phyloP scores from a whole-genome alignment of 352 stramenopile species.

The Phytopythium mirpurense region DNA sequence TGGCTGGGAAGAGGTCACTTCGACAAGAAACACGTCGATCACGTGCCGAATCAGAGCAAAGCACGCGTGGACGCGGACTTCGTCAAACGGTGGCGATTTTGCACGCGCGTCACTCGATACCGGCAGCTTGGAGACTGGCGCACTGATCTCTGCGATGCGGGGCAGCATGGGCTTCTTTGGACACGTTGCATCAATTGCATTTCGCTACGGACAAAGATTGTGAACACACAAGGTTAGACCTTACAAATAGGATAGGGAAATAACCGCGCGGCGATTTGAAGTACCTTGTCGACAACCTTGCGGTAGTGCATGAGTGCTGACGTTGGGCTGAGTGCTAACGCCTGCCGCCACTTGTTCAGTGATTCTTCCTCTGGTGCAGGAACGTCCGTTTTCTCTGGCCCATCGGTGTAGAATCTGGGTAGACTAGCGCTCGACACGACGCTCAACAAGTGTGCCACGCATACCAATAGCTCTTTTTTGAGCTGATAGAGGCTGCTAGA shows the following conservation, averaged over 20 bases:
- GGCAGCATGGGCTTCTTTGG: not conserved
- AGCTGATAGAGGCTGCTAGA: slow-evolving; percentile 23
- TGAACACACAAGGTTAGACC: not conserved
- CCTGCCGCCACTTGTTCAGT: not conserved
- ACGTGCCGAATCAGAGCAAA: slow-evolving; percentile 44
- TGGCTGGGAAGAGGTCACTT: not conserved
- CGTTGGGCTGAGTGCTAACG: slow-evolving; percentile 28
- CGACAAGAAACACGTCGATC: slow-evolving; percentile 55
- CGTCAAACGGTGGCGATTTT: slow-evolving; percentile 22
- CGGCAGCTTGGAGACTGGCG: not conserved
- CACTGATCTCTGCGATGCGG: not conserved
- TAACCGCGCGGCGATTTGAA: not conserved
- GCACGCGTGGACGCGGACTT: slow-evolving; percentile 52
- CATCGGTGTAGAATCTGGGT: slow-evolving; percentile 31
- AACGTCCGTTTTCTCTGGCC: not conserved
- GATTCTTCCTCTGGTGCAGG: not conserved
- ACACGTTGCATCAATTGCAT: not conserved
- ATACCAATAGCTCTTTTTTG: slow-evolving; percentile 60
- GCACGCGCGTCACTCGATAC: not conserved
- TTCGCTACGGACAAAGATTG: too few species aligned
- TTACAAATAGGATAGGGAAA: not conserved
- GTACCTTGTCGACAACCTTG: slow-evolving; percentile 36
- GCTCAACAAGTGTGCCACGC: slow-evolving; percentile 51
- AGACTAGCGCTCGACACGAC: slow-evolving; percentile 44
- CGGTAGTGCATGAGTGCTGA: slow-evolving; percentile 44